Conservation (phyloP, 371 early-diverging fungal genomes). For the Mortierella sp. region DNA sequence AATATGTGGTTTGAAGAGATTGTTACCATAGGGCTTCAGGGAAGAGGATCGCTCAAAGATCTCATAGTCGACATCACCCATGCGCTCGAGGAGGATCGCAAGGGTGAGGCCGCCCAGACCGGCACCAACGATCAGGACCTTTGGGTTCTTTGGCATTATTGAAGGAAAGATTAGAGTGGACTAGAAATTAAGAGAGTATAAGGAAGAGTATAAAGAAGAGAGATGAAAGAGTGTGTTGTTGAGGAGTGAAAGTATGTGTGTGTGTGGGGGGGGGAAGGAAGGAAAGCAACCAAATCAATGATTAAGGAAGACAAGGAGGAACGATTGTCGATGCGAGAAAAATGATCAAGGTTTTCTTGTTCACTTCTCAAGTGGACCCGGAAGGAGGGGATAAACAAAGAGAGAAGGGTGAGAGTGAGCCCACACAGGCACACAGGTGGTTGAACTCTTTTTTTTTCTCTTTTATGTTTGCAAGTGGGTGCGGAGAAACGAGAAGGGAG, state of each 20-base stretch:
- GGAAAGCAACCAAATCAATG: not conserved
- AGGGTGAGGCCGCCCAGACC: constrained; percentile 20
- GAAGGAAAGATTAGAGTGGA: not conserved
- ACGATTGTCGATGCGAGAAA: not conserved
- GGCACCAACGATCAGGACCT: constrained; percentile 14
- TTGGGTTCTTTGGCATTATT: not conserved
- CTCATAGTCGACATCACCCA: constrained; percentile 22
- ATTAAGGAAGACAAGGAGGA: not conserved
- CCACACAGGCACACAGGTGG: not conserved
- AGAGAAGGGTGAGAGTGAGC: not conserved
- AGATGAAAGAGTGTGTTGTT: not conserved
- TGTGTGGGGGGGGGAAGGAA: not conserved
- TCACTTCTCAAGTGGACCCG: not conserved
- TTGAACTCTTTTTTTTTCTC: not conserved
- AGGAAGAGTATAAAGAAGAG: not conserved
- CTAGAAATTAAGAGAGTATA: not conserved
- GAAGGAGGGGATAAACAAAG: not conserved
- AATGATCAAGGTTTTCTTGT: not conserved
- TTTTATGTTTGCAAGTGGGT: not conserved
- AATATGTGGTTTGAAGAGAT: not conserved
- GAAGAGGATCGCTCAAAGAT: constrained; percentile 26
- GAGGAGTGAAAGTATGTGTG: not conserved
- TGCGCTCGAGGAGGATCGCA: constrained; percentile 13
- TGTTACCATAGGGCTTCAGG: constrained; percentile 34
- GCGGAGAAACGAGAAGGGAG: not conserved